Evolutionary conservation across 129 eudicot species (phyloP), one percentile per base, ranked within the genome.

Genomic region (Artemisia argyi): DNA sequence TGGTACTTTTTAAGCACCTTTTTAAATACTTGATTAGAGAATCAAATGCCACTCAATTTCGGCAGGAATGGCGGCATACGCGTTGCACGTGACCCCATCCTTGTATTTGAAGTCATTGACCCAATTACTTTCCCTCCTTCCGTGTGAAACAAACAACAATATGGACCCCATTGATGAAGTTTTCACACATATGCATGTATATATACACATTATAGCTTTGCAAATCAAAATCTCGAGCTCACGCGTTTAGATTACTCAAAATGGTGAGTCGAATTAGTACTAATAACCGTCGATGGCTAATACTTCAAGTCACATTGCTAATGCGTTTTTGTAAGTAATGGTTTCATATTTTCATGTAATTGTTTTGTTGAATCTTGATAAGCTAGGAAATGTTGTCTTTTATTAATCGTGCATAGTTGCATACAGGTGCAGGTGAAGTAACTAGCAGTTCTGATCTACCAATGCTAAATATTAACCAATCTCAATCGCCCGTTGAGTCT

Each of bases 41-140:
- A 28, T 28, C 32, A 28, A 28, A 28, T 28, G 5, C 4, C 13
- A 49, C 52, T 39, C 15, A 71, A 57, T 71, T 60, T 61, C 61
- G 53, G 82, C 81, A 30, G 46, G 57, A 78, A 71, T 62, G 35
- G 28, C 82, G 81, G 81, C 77, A 78, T 44, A 53, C 61, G 81
- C 81, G 44, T 63, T 30, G 75, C 82, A 78, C 77, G 82, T 78
- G 82, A 71, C 67, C 81, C 81, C 61, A 55, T 77, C 51, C 81
- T 78, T 78, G 67, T 35, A 8, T 61, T 63, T 78, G 71, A 78
- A 78, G 81, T 78, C 81, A 78, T 78, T 78, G 81, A 78, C 81
- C 44, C 54, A n/a, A 50, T 10, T 0, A n/a, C 50, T 54, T 62
- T 61, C 51, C 71, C 65, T 69, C 50, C 76, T 47, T 55, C 58